A percentile compares a stretch with the other conserved stretches of the same genome.
Evolutionary conservation across 441 rosid species (phyloP).

Genomic region (Capsella rubella): DNA sequence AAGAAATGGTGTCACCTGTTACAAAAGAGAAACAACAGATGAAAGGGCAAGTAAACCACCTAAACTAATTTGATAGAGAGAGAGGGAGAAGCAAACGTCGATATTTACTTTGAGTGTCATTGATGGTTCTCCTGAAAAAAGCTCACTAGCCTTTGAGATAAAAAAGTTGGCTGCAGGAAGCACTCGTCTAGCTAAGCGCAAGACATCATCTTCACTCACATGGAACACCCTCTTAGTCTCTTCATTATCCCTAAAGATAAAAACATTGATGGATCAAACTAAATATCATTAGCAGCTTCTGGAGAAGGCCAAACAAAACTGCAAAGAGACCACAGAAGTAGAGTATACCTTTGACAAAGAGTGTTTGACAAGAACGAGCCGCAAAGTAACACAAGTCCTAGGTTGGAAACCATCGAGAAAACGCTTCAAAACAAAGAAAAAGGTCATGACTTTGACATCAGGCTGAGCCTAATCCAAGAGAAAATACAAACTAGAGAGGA

Average conservation of each 20-base stretch:
- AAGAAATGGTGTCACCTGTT: slow-evolving; percentile 82
- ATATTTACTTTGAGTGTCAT: slow-evolving; percentile 83
- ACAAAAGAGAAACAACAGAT: slow-evolving; percentile 31
- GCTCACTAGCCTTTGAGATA: slow-evolving; percentile 66
- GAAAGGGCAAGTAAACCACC: slow-evolving; percentile 4
- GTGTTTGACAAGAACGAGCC: slow-evolving; percentile 88
- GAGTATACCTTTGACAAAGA: slow-evolving; percentile 65
- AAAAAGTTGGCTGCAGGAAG: slow-evolving; percentile 86
- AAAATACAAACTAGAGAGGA: background rate
- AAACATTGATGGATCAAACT: slow-evolving; percentile 3
- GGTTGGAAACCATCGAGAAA: slow-evolving; percentile 72
- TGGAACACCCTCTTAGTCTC: slow-evolving; percentile 52
- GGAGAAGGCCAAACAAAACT: slow-evolving; percentile 13
- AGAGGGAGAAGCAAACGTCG: background rate
- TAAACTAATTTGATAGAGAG: slow-evolving; percentile 12
- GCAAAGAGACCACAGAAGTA: background rate
- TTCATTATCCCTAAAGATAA: slow-evolving; percentile 49
- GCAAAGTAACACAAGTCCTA: slow-evolving; percentile 82
- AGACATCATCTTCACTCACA: slow-evolving; percentile 76
- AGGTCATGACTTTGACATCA: background rate
- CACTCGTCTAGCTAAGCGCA: slow-evolving; percentile 61
- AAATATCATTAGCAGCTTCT: background rate
- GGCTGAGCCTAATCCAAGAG: background rate
- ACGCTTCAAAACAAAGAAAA: slow-evolving; percentile 54
- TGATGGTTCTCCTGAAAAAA: slow-evolving; percentile 95